These are phyloP conservation scores for Musa balbisiana DNA, from an alignment of 202 grass and related monocot genomes.

Conservation along the genomic window DNA sequence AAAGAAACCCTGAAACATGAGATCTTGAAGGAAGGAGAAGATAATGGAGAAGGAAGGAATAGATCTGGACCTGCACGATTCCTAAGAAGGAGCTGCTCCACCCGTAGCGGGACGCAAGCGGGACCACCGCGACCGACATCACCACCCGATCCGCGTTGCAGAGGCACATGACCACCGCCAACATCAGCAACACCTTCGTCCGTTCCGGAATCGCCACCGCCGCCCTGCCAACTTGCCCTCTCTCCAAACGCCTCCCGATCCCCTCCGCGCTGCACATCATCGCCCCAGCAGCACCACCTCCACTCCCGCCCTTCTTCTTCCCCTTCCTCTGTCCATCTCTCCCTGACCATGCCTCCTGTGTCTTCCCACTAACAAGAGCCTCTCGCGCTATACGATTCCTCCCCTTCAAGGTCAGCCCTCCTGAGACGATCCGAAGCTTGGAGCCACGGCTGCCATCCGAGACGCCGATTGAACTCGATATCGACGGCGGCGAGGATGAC, in stretches of 20 bases:
- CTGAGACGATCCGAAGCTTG: background rate
- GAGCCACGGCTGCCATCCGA: background rate
- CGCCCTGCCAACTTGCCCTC: slow-evolving; percentile 8
- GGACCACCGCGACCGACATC: slow-evolving; percentile 96
- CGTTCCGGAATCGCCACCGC: slow-evolving; percentile 42
- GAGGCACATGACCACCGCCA: slow-evolving; percentile 67
- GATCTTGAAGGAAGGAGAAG: background rate
- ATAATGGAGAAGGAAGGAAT: background rate
- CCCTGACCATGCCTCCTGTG: slow-evolving; percentile 20
- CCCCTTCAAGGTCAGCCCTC: background rate
- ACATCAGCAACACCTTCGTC: slow-evolving; percentile 54
- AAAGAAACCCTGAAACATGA: background rate
- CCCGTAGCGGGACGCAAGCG: slow-evolving; percentile 65
- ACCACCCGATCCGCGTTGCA: slow-evolving; percentile 97
- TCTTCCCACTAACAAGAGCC: slow-evolving; percentile 4
- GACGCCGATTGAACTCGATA: background rate
- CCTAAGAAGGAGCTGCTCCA: slow-evolving; percentile 87
- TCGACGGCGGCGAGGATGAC: background rate
- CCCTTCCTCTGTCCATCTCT: background rate
- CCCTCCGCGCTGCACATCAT: slow-evolving; percentile 61
- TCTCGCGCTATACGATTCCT: background rate
- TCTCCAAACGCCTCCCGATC: slow-evolving; percentile 37
- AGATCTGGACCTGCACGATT: slow-evolving; percentile 62
- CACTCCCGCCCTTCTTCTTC: background rate
- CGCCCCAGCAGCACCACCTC: slow-evolving; percentile 22